Evolutionary conservation across 2,329 filamentous ascomycete genomes (phyloP), one percentile per base, ranked within the genome.

Genomic region (Fusarium fujikuroi): DNA sequence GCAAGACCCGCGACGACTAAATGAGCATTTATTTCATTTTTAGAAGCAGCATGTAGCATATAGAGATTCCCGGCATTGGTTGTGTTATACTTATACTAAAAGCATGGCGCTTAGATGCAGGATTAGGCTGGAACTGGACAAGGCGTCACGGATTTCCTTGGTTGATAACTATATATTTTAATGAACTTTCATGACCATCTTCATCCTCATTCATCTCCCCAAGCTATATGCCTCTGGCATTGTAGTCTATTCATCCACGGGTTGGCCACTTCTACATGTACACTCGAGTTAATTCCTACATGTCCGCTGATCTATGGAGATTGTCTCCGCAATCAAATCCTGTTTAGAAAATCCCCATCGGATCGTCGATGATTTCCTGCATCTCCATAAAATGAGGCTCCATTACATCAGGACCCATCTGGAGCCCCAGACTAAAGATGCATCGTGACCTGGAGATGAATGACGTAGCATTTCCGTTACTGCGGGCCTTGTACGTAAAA

Each of bases 401-500:
- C 50, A 69, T 69, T 64, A 69, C 66, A 64, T 64, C 65, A 64
- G 40, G 58, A 64, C 58, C 66, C 50, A 69, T 64, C 49, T 68
- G 39, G 57, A 69, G 58, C 66, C 65, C 66, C 58, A 69, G 56
- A 50, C 62, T 60, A 36, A 59, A 42, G 9, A 15, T 16, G 43
- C n/a, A 52, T 69, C 25, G 6, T 69, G 44, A 39, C 37, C 30
- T n/a, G 43, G 57, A 34, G 30, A 30, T 46, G 5, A 30, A 56
- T 69, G 65, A 64, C 66, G 40, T 69, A 49, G 37, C 10, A 10
- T 21, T 21, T 43, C 10, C 8, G 32, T 30, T 54, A 43, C 42
- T 6, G 18, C 25, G 47, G 32, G 49, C 23, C 19, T 5, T 15
- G 9, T 25, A 61, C 30, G 53, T 44, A 47, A 64, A 39, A 18